Conservation (phyloP, 2,329 filamentous ascomycete genomes). For the Colletotrichum cordylinicola region DNA sequence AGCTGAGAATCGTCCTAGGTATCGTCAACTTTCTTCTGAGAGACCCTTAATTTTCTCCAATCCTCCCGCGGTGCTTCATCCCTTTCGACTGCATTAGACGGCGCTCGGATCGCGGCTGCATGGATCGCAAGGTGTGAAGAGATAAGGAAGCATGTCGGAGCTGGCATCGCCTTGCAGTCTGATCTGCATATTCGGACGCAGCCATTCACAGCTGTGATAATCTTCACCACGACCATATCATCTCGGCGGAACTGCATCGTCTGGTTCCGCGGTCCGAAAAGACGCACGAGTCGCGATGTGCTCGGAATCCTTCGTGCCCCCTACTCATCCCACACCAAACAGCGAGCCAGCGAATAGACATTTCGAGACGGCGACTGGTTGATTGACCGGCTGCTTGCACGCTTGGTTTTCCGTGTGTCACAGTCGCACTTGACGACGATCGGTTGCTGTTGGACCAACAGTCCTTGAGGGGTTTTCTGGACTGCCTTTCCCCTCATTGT, state of each 20-base stretch:
- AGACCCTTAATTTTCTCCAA: background rate
- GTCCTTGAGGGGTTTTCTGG: background rate
- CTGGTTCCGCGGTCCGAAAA: background rate
- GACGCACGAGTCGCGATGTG: background rate
- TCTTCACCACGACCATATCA: background rate
- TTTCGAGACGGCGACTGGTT: background rate
- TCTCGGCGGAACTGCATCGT: background rate
- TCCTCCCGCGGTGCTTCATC: background rate
- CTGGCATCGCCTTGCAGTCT: background rate
- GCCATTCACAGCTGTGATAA: background rate
- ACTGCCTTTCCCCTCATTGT: background rate
- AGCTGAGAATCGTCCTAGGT: background rate
- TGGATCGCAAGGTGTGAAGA: background rate
- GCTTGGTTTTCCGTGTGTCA: background rate
- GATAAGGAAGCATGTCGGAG: background rate
- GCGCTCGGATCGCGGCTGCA: background rate
- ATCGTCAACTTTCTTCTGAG: background rate
- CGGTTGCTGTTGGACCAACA: background rate
- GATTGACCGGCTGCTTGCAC: background rate
- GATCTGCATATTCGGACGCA: background rate
- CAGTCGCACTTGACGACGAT: background rate
- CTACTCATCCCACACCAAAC: background rate
- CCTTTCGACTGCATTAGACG: slow-evolving; percentile 5
- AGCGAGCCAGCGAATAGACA: background rate
- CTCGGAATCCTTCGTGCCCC: background rate